Conservation (phyloP, 2,329 filamentous ascomycete genomes). For the Fusarium secorum region DNA sequence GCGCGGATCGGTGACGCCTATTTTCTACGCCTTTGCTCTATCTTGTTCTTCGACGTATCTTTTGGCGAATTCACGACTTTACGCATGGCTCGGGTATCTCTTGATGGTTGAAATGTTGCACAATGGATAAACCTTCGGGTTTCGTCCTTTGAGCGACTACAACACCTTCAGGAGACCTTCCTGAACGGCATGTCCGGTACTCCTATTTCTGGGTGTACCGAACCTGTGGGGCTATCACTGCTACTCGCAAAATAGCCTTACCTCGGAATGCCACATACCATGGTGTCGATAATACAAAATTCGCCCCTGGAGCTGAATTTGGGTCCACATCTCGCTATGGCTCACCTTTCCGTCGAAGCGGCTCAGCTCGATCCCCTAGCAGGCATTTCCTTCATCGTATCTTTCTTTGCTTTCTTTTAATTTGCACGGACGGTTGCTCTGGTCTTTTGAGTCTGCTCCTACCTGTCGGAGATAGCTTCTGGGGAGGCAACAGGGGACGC, state of each 20-base stretch:
- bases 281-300: constrained; percentile 18
- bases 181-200: constrained; percentile 54
- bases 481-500: constrained; percentile 45
- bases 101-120: constrained; percentile 30
- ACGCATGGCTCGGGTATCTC: constrained; percentile 51
- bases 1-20: constrained; percentile 38
- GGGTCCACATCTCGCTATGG: constrained; percentile 1
- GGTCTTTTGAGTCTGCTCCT: constrained; percentile 41
- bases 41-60: constrained; percentile 54
- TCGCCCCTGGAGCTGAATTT: constrained; percentile 27
- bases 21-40: constrained; percentile 50
- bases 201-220: constrained; percentile 39
- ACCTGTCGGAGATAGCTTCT: constrained; percentile 45
- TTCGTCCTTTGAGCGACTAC: constrained; percentile 12
- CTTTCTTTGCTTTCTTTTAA: constrained; percentile 41
- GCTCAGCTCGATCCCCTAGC: constrained; percentile 46
- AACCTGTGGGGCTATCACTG: constrained; percentile 36
- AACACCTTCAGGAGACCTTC: constrained; percentile 32
- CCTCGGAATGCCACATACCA: constrained; percentile 20
- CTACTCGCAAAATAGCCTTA: constrained; percentile 12
- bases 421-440: constrained; percentile 34
- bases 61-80: constrained; percentile 46
- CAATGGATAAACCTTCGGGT: constrained; percentile 10
- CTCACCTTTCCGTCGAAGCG: constrained; percentile 47
- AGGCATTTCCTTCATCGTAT: constrained; percentile 41